These are phyloP conservation scores for Diutina pseudorugosa DNA, from an alignment of 1,139 yeast genomes.

Conservation along the genomic window DNA sequence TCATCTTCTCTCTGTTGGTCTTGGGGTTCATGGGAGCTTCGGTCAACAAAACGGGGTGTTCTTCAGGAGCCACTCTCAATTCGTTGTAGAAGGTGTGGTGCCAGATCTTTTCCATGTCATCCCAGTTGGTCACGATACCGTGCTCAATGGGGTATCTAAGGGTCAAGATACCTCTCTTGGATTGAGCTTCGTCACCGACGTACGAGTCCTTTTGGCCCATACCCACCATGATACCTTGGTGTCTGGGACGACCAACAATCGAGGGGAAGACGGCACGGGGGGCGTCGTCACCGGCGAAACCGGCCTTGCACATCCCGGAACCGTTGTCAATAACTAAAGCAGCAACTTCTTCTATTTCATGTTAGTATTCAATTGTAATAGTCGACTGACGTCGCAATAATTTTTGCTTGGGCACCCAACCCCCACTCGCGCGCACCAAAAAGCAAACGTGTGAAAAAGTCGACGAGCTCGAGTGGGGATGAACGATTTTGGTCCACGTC, in stretches of 20 bases:
- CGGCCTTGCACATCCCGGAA: conserved; percentile 99
- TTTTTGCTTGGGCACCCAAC: neutral
- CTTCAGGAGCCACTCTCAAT: conserved; percentile 97
- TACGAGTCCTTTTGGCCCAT: conserved; percentile 99
- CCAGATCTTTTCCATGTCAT: conserved; percentile 99
- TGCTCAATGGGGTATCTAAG: conserved; percentile 99
- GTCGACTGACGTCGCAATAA: neutral
- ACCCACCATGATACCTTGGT: conserved; percentile 99
- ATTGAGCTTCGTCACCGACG: conserved; percentile 99
- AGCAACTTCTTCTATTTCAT: conserved; percentile 37
- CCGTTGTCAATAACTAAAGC: conserved; percentile 97
- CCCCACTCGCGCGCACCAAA: neutral
- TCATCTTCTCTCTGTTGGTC: conserved; percentile 99
- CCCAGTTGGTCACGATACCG: conserved; percentile 99
- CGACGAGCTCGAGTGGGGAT: neutral
- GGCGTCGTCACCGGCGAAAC: conserved; percentile 99
- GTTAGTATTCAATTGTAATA: conserved; percentile 12
- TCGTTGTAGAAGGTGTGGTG: conserved; percentile 97
- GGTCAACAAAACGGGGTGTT: conserved; percentile 94
- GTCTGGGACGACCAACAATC: conserved; percentile 99
- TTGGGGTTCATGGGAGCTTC: conserved; percentile 99
- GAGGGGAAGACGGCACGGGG: conserved; percentile 99
- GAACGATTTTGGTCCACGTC: neutral
- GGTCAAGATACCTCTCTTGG: conserved; percentile 99
- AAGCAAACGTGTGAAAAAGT: neutral